Base-by-base conservation (phyloP, 345 rosid genomes). In the Gossypium rotundifolium region DNA sequence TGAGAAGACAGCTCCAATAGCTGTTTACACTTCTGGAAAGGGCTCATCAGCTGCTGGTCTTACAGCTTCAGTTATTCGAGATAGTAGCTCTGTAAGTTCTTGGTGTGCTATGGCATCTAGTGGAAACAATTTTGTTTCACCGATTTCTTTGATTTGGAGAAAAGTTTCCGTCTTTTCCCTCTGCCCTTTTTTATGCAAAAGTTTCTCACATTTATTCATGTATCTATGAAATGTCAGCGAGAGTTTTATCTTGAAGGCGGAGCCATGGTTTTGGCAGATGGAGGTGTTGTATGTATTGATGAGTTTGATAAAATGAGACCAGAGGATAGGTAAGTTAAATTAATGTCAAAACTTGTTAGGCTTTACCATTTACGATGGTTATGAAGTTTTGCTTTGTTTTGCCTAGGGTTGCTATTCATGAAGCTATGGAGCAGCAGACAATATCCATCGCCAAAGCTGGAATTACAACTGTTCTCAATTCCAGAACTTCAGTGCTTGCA, bases 181-280 rank as follows among this genome's bases (percentile, higher is more conserved):
- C 18, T 22, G 1, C 54, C 33, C 54, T 13, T 25, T 18, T 3
- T 13, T 54, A 8, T 67, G 33, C 48, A 23, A 40, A 10, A 12
- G 6, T 44, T 65, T 79, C 81, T 84, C 77, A 83, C 69, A 40
- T 42, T 11, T 52, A 45, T 77, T 66, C 62, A 27, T 62, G 58
- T 42, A 55, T 74, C 3, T 76, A 29, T 75, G 33, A 20, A 2
- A 45, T 77, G 75, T 79, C 87, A 95, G 99, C 89, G 97, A 10
- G 99, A 95, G 82, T 95, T 95, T 85, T 95, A 95, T 82, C 98
- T 94, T 52, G 99, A 93, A 88, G 99, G 98, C 23, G 99, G 99
- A 74, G 99, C 98, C 75, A 95, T 95, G 99, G 99, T 95, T 82
- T 87, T 95, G 88, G 99, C 97, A 44, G 99, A 95, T 84, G 98